Evolutionary conservation across 345 rosid genomes (phyloP), one percentile per base, ranked within the genome.

Genomic region (Salix viminalis): DNA sequence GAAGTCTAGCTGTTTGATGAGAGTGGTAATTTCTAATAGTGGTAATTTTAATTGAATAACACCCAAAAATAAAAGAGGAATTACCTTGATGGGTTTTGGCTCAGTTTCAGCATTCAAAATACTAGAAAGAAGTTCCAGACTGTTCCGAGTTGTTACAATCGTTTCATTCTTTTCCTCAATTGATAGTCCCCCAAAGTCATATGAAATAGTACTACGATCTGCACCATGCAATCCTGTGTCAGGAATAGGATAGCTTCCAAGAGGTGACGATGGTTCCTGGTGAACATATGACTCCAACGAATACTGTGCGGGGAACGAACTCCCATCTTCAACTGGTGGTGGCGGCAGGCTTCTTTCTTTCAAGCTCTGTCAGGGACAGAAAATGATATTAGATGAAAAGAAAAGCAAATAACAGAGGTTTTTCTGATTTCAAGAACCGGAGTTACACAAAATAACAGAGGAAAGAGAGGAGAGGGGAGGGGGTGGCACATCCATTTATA

Each of bases 91-190:
- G 26, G 90, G 82, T 74, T 87, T 84, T 9, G 85, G 88, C 58
- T 87, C 87, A 60, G 83, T 83, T 52, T 93, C 91, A 26, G 80
- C 76, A 66, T 77, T 89, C 86, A 93, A 78, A 82, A 89, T 86
- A 85, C 97, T 93, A 73, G 93, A 90, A 46, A 91, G 92, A 82
- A 91, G 85, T 36, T 91, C 97, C 64, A 93, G 84, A 76, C 90
- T 91, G 90, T 90, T 91, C 65, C 92, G 76, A 39, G 93, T 81
- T 44, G 87, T 84, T 77, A 87, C 83, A 69, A 93, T 83, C 67
- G 81, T 72, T 80, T 88, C 89, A 81, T 90, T 91, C 86, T 87
- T 91, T 75, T 90, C 89, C 56, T 87, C 79, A 73, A 69, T 81
- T 1, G 97, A 87, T 75, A 86, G 77, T 74, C 71, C 74, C 30